Evolutionary conservation across 345 rosid genomes (phyloP).

Genomic region (Geranium rotundifolium): DNA sequence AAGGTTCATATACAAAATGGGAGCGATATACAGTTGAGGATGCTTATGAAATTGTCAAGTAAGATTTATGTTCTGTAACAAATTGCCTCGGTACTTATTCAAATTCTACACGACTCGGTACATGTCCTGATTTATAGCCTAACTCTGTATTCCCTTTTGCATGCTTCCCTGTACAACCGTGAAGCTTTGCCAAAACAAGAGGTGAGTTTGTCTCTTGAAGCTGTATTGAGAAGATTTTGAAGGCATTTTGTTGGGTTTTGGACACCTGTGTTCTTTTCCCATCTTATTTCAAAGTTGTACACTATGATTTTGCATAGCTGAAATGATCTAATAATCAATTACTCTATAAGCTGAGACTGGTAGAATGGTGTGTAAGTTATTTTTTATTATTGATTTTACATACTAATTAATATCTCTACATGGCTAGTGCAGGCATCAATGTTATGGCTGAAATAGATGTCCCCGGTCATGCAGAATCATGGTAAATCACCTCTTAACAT

Average conservation of each 20-base stretch:
- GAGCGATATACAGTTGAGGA: constrained; percentile 92
- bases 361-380: not conserved
- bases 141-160: constrained; percentile 12
- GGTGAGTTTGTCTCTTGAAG: constrained; percentile 35
- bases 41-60: constrained; percentile 80
- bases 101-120: not conserved
- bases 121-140: not conserved
- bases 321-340: not conserved
- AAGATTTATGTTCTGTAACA: constrained; percentile 12
- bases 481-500: constrained; percentile 27
- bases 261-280: not conserved
- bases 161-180: constrained; percentile 16
- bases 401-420: constrained; percentile 2
- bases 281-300: not conserved
- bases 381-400: not conserved
- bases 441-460: constrained; percentile 93
- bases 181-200: constrained; percentile 90
- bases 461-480: constrained; percentile 97
- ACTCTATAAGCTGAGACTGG: not conserved
- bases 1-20: constrained; percentile 79
- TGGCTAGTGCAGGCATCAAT: constrained; percentile 57
- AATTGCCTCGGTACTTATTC: not conserved
- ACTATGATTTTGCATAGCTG: not conserved
- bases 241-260: not conserved
- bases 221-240: not conserved